Evolutionary conservation across 2,329 filamentous ascomycete species (phyloP).

Genomic region (Zymoseptoria crescenta): DNA sequence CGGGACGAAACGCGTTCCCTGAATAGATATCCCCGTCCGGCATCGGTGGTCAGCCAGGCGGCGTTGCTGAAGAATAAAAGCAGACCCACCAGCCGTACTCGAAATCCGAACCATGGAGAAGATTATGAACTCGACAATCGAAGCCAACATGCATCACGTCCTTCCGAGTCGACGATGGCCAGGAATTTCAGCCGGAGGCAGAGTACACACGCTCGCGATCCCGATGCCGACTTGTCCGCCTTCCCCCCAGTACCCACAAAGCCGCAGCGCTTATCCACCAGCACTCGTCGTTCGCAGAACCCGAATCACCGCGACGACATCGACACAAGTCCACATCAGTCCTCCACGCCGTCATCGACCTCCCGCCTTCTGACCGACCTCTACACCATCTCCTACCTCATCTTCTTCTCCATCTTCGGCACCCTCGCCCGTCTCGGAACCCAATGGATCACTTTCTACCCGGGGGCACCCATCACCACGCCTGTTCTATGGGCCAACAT

Average conservation of each 20-base stretch:
- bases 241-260: conserved; percentile 13
- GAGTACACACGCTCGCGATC: conserved; percentile 8
- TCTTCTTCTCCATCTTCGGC: conserved; percentile 78
- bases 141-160: neutral
- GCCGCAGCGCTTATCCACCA: conserved; percentile 10
- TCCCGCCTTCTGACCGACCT: conserved; percentile 29
- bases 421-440: conserved; percentile 77
- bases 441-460: conserved; percentile 70
- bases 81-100: neutral
- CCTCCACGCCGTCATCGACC: neutral
- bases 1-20: conserved; percentile 18
- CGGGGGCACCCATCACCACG: conserved; percentile 65
- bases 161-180: conserved; percentile 4
- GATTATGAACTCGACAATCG: neutral
- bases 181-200: conserved; percentile 13
- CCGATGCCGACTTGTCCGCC: conserved; percentile 7
- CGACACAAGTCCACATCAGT: neutral
- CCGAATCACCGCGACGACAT: neutral
- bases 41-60: conserved; percentile 10
- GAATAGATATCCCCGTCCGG: conserved; percentile 10
- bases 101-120: neutral
- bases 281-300: conserved; percentile 6
- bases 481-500: conserved; percentile 83
- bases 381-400: conserved; percentile 69
- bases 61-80: neutral